A percentile compares a stretch with the other conserved stretches of the same genome.
phyloP scores from a whole-genome alignment of 345 rosid species.

The Ceriops decandra region DNA sequence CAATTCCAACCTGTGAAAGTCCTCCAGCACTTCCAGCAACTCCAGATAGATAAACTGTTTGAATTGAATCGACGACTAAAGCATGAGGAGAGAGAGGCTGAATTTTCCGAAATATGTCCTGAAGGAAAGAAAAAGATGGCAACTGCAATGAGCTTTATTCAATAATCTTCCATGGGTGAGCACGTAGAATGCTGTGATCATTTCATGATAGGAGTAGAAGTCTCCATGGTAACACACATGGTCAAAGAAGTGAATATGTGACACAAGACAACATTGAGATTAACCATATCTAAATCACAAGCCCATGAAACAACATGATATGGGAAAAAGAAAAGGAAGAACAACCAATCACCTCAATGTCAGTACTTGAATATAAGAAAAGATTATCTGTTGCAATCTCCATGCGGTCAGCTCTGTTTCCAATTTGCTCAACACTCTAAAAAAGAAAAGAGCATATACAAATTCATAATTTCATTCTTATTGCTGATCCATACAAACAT shows the following conservation, averaged over 20 bases:
- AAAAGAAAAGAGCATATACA: neutral
- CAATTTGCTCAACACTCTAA: constrained; percentile 92
- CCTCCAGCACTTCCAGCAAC: constrained; percentile 92
- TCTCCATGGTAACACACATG: neutral
- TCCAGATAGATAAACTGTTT: constrained; percentile 73
- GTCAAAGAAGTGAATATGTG: neutral
- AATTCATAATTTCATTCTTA: neutral
- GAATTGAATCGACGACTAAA: constrained; percentile 82
- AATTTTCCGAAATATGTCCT: constrained; percentile 72
- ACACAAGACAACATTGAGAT: neutral
- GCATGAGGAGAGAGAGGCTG: constrained; percentile 67
- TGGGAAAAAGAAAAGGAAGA: neutral
- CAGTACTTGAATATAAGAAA: constrained; percentile 78
- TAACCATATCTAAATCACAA: neutral
- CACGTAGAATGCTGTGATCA: neutral
- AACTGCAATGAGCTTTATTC: constrained; percentile 3
- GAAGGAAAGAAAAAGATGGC: constrained; percentile 20
- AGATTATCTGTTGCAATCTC: constrained; percentile 57
- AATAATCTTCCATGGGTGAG: neutral
- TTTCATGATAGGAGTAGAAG: neutral
- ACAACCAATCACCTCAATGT: constrained; percentile 59
- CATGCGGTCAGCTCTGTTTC: constrained; percentile 81
- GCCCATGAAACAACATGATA: neutral
- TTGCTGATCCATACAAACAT: neutral
- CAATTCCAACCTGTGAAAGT: constrained; percentile 56